Evolutionary conservation across 495 filamentous ascomycete species (phyloP).

Genomic region (Aspergillus saccharolyticus): DNA sequence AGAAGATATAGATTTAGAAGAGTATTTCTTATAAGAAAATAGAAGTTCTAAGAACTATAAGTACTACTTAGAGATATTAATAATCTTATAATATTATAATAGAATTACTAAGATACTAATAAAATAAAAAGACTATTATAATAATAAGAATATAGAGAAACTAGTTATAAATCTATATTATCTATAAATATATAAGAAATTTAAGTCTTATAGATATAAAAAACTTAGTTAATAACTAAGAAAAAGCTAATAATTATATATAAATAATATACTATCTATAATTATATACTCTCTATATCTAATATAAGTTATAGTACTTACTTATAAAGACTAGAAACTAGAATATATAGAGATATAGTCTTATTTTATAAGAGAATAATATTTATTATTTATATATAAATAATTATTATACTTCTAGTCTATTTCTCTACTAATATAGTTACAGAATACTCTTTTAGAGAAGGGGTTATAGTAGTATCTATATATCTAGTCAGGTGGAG

Average conservation of each 20-base stretch:
- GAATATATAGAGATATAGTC: not conserved
- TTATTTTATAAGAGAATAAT: not conserved
- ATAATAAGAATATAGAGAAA: not conserved
- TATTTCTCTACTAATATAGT: not conserved
- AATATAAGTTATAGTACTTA: not conserved
- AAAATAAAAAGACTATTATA: not conserved
- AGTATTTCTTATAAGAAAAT: not conserved
- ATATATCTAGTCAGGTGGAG: not conserved
- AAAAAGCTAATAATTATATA: not conserved
- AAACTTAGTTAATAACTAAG: not conserved
- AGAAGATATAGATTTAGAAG: not conserved
- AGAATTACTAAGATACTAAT: not conserved
- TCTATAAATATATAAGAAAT: not conserved
- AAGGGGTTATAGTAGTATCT: not conserved
- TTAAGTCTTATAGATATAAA: not conserved
- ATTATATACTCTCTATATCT: not conserved
- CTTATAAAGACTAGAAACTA: not conserved
- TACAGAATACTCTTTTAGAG: not conserved
- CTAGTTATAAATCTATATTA: not conserved
- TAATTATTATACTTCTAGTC: not conserved
- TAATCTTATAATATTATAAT: not conserved
- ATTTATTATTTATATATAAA: not conserved
- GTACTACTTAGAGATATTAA: not conserved
- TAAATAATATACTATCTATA: not conserved
- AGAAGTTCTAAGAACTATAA: not conserved